A percentile compares a stretch with the other conserved stretches of the same genome.
These are phyloP conservation scores for Symbiodinium pilosum DNA, from an alignment of 73 alveolate species.

Conservation along the genomic window DNA sequence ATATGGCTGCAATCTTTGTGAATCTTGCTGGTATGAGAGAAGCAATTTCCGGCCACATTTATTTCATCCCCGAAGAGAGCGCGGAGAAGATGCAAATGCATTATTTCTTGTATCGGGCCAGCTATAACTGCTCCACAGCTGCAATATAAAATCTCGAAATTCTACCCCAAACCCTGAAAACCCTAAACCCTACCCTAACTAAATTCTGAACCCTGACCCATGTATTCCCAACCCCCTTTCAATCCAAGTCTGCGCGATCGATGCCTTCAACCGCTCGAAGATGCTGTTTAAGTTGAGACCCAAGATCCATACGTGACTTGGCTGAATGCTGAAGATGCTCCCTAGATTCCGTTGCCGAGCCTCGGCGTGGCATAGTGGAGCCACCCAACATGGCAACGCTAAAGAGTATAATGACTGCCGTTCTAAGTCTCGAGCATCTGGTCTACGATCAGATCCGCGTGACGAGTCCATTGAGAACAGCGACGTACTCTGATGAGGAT, in stretches of 20 bases:
- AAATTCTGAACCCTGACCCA: too few relatives aligned
- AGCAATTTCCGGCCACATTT: not conserved
- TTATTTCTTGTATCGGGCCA: not conserved
- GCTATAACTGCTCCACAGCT: not conserved
- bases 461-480: not conserved
- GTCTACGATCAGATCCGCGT: not conserved
- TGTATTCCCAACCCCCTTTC: too few relatives aligned
- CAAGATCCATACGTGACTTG: not conserved
- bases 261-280: not conserved
- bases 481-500: not conserved
- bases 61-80: not conserved
- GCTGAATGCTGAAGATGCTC: too few relatives aligned
- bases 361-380: too few relatives aligned
- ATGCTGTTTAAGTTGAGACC: not conserved
- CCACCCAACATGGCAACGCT: too few relatives aligned
- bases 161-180: too few relatives aligned
- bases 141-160: too few relatives aligned
- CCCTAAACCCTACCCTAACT: not conserved
- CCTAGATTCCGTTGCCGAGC: too few relatives aligned
- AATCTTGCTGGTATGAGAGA: not conserved
- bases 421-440: not conserved
- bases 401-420: too few relatives aligned
- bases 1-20: not conserved
- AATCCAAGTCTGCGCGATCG: not conserved
- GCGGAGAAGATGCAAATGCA: not conserved